These are phyloP conservation scores for Phytophthora citrophthora DNA, from an alignment of 352 stramenopile genomes.

Conservation along the genomic window DNA sequence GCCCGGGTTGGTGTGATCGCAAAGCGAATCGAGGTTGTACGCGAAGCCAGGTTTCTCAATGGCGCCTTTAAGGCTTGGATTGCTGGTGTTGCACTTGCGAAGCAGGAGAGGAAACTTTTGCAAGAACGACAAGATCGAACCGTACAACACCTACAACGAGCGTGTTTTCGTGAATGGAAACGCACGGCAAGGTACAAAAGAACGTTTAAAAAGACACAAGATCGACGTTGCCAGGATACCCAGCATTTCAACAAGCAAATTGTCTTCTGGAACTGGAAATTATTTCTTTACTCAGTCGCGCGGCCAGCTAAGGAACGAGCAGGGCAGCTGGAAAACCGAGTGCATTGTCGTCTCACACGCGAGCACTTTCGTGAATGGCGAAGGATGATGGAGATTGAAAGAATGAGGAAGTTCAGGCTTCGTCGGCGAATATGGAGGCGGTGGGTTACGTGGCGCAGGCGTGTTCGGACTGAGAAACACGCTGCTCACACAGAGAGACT, in stretches of 20 bases:
- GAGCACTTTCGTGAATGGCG: slow-evolving; percentile 37
- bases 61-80: slow-evolving; percentile 50
- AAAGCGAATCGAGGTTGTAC: slow-evolving; percentile 36
- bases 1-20: slow-evolving; percentile 63
- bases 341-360: slow-evolving; percentile 4
- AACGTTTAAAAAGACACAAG: slow-evolving; percentile 27
- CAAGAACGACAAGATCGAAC: slow-evolving; percentile 7
- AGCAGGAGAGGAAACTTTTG: slow-evolving; percentile 15
- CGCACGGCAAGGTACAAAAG: slow-evolving; percentile 25
- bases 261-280: slow-evolving; percentile 58
- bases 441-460: slow-evolving; percentile 36
- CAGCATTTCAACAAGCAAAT: slow-evolving; percentile 25
- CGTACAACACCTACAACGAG: slow-evolving; percentile 15
- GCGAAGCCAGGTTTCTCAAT: slow-evolving; percentile 32
- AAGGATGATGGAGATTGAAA: slow-evolving; percentile 32
- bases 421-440: slow-evolving; percentile 39
- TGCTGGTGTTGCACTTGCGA: slow-evolving; percentile 17
- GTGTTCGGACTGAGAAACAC: slow-evolving; percentile 27
- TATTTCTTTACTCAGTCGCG: slow-evolving; percentile 47
- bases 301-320: slow-evolving; percentile 34
- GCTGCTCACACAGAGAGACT: slow-evolving; percentile 29
- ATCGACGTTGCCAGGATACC: slow-evolving; percentile 28
- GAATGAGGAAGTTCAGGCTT: slow-evolving; percentile 27
- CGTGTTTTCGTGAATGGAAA: slow-evolving; percentile 41
- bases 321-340: slow-evolving; percentile 5